Evolutionary conservation across 306 rosid genomes (phyloP), one percentile per base, ranked within the genome.

Genomic region (Castanea crenata): DNA sequence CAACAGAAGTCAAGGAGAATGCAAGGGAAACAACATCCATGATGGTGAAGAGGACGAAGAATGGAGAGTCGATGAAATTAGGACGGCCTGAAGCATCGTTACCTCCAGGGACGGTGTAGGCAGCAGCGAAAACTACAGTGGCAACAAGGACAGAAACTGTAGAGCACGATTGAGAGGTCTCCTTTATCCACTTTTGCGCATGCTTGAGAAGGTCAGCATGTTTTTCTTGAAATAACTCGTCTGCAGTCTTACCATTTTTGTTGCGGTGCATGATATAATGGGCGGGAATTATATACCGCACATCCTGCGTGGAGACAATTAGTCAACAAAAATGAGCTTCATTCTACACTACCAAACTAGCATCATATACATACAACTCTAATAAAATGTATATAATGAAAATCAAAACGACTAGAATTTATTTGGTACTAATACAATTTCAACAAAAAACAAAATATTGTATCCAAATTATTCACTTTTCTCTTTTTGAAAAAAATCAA

Each of bases 71-170:
- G 16, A 63, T 8, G 41, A 27, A 29, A 13, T 14, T 15, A 5
- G 77, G 68, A 56, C 6, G 8, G 25, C 77, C 77, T 2, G 3
- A 4, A 5, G n/a, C 6, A 20, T 74, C 19, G 13, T 56, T 55
- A n/a, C 77, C 77, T 32, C 77, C 77, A 2, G 77, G 77, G 23
- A 55, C 29, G 0, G 52, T 32, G n/a, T 1, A 74, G 9, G 77
- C 68, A 4, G 68, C 77, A 18, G 68, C 63, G 25, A 55, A 74
- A 20, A 74, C 77, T n/a, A 74, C 77, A 3, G 67, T 20, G 13
- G 77, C 15, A 5, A 74, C 49, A 3, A 72, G 49, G 46, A 55
- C 12, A 25, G 76, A 52, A 0, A 74, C 64, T 1, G 64, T 19
- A 20, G 64, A 31, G 52, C 77, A 74, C 16, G 68, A 74, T 12